Percentiles rank a stretch among this genome's conserved stretches.
Evolutionary conservation across 116 monocot species (phyloP).

Genomic region (Zostera marina): DNA sequence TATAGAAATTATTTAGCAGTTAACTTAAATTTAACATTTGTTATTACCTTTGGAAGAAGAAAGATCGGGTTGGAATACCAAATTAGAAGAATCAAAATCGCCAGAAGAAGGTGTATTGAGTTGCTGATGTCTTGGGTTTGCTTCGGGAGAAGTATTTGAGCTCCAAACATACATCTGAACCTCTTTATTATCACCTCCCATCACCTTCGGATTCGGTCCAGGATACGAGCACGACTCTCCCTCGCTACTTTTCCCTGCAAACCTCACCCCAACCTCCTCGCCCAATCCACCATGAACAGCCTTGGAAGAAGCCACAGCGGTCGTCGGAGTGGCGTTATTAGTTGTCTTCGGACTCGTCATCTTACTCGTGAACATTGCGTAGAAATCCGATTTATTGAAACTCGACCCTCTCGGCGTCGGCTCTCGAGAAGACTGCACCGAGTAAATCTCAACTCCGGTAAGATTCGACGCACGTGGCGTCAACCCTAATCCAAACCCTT

Average conservation of each 20-base stretch:
- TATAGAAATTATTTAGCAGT: neutral
- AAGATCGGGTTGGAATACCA: conserved; percentile 15
- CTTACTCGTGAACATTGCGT: conserved; percentile 22
- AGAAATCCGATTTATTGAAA: conserved; percentile 78
- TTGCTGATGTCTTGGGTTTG: conserved; percentile 35
- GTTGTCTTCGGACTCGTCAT: conserved; percentile 13
- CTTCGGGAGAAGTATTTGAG: conserved; percentile 79
- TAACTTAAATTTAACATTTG: neutral
- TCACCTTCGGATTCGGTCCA: conserved; percentile 32
- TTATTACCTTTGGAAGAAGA: conserved; percentile 19
- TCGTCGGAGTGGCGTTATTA: neutral
- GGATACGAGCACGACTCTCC: conserved; percentile 13
- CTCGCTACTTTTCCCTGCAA: conserved; percentile 9
- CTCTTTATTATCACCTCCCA: conserved; percentile 31
- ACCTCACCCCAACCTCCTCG: conserved; percentile 15
- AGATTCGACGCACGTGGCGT: conserved; percentile 73
- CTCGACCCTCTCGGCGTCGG: conserved; percentile 77
- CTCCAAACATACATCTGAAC: conserved; percentile 95
- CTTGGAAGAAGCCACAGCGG: neutral
- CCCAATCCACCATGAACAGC: conserved; percentile 2
- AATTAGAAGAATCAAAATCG: conserved; percentile 11
- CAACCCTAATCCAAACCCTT: conserved; percentile 11
- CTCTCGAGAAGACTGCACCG: conserved; percentile 59
- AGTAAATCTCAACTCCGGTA: conserved; percentile 79
- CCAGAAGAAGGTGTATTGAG: conserved; percentile 33